These are phyloP conservation scores for Sordariomycetes sp. DNA, from an alignment of 2,329 filamentous ascomycete genomes.

Conservation along the genomic window DNA sequence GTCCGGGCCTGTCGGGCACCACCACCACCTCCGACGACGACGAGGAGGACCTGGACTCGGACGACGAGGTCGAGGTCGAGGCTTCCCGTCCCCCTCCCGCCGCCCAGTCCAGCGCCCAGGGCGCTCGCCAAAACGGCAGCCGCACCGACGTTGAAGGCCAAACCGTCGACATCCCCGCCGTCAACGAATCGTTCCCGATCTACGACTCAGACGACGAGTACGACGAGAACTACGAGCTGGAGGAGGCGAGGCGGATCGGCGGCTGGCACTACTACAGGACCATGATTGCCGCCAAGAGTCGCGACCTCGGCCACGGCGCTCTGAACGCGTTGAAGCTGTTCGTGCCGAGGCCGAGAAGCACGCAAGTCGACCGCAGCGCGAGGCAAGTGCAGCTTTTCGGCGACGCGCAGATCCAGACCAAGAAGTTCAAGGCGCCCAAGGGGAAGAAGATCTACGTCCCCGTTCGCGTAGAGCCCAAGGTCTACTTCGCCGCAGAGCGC, in stretches of 20 bases:
- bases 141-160: conserved; percentile 70
- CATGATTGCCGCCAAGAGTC: conserved; percentile 38
- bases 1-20: conserved; percentile 64
- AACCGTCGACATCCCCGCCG: conserved; percentile 51
- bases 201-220: conserved; percentile 84
- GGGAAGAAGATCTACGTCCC: conserved; percentile 94
- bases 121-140: background rate
- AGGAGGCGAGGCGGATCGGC: conserved; percentile 68
- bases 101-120: conserved; percentile 27
- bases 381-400: conserved; percentile 44
- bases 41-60: conserved; percentile 60
- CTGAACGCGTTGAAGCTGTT: conserved; percentile 37
- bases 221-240: conserved; percentile 63
- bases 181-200: conserved; percentile 64
- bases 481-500: conserved; percentile 91
- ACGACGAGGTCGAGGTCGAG: conserved; percentile 34
- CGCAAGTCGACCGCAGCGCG: conserved; percentile 49
- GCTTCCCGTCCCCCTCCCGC: conserved; percentile 9
- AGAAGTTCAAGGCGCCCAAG: conserved; percentile 62
- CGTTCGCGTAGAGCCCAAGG: conserved; percentile 92
- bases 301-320: conserved; percentile 29
- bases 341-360: conserved; percentile 44
- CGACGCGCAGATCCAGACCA: conserved; percentile 42
- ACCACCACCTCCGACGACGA: conserved; percentile 72
- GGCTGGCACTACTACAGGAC: conserved; percentile 66